Percentiles rank a stretch among this genome's conserved stretches.
Evolutionary conservation across 441 rosid genomes (phyloP).

Genomic region (Euphorbia corollata): DNA sequence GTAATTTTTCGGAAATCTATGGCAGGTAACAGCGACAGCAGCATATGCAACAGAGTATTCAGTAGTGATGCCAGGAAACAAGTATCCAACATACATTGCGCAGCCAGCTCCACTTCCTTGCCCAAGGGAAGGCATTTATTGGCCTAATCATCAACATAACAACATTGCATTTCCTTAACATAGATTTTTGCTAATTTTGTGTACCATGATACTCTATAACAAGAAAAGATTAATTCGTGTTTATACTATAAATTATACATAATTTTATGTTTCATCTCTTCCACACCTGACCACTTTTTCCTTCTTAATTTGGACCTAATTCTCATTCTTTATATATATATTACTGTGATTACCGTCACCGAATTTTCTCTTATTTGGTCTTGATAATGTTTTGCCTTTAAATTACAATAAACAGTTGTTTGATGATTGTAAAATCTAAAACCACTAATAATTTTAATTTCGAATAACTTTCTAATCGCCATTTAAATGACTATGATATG

Average conservation of each 20-base stretch:
- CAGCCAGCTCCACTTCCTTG: slow-evolving; percentile 84
- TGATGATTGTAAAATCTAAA: no score
- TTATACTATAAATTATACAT: neutral
- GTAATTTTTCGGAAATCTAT: slow-evolving; percentile 2
- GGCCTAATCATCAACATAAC: slow-evolving; percentile 53
- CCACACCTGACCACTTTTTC: no score
- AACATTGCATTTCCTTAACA: slow-evolving; percentile 26
- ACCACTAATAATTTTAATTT: no score
- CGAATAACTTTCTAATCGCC: no score
- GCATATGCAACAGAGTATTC: slow-evolving; percentile 53
- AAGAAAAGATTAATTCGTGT: neutral
- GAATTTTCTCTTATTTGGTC: no score
- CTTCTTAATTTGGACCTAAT: no score
- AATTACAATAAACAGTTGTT: no score
- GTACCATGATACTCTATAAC: no score
- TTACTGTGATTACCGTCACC: no score
- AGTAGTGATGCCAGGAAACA: slow-evolving; percentile 87
- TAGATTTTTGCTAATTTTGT: neutral
- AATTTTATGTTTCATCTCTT: neutral
- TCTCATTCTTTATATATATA: no score
- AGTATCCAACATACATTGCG: slow-evolving; percentile 68
- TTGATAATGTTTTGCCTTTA: no score
- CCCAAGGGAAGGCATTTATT: slow-evolving; percentile 55
- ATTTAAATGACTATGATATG: no score
- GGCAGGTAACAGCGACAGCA: slow-evolving; percentile 36